A percentile compares a stretch with the other conserved stretches of the same genome.
phyloP scores from a whole-genome alignment of 2,329 filamentous ascomycete species.

The Xylaria sp. region DNA sequence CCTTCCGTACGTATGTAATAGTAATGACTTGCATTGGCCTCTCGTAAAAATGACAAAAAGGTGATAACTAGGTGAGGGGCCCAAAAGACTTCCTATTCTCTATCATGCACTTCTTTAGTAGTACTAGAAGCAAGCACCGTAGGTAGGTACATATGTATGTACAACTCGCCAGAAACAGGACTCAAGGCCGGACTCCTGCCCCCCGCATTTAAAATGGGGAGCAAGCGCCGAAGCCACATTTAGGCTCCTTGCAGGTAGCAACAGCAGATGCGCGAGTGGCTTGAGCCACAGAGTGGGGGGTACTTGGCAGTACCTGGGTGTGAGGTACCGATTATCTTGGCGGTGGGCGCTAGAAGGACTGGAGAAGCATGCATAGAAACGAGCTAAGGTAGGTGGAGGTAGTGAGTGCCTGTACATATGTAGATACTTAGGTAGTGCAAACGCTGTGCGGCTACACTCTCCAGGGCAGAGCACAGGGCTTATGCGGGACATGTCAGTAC shows the following conservation, averaged over 20 bases:
- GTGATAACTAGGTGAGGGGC: neutral
- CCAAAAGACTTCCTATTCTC: conserved; percentile 7
- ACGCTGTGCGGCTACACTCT: conserved; percentile 37
- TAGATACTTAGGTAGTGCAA: conserved; percentile 2
- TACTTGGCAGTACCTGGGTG: conserved; percentile 29
- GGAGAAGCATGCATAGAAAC: conserved; percentile 53
- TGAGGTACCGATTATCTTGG: conserved; percentile 34
- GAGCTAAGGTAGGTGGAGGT: conserved; percentile 29
- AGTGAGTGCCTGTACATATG: neutral
- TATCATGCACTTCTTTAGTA: neutral
- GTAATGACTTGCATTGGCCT: conserved; percentile 25
- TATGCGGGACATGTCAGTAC: conserved; percentile 26
- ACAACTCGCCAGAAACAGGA: conserved; percentile 6
- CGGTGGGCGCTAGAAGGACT: conserved; percentile 51
- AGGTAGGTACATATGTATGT: conserved; percentile 14
- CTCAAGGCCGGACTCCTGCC: conserved; percentile 16
- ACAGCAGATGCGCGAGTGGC: conserved; percentile 18
- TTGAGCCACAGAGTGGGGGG: conserved; percentile 23
- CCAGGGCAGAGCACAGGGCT: conserved; percentile 29
- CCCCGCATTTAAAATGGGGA: conserved; percentile 22
- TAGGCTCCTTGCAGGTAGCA: conserved; percentile 6
- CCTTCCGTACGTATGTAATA: neutral
- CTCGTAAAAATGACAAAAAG: conserved; percentile 35
- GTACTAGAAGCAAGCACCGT: neutral
- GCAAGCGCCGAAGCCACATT: conserved; percentile 33